Conservation (phyloP, 139 green algal species). For the Edaphochlamys debaryana region DNA sequence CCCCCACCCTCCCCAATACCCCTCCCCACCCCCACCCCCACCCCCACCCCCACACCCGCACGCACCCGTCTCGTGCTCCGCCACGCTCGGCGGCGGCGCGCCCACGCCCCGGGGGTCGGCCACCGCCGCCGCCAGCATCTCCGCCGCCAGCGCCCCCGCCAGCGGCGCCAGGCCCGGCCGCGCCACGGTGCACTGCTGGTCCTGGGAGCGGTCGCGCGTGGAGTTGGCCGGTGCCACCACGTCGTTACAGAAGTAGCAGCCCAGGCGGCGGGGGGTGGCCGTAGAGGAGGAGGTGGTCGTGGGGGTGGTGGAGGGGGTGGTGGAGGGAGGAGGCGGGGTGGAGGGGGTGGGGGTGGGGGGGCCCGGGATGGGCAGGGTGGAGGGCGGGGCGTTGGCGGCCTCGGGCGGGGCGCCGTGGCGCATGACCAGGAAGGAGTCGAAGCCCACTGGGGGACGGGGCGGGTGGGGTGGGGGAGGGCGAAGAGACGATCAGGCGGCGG, state of each 20-base stretch:
- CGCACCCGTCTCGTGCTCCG: no score
- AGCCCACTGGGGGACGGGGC: no score
- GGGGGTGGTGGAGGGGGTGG: neutral
- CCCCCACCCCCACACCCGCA: no score
- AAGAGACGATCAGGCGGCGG: no score
- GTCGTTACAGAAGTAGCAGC: constrained; percentile 99
- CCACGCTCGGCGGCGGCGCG: constrained; percentile 59
- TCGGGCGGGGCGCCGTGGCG: constrained; percentile 62
- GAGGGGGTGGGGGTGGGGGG: no score
- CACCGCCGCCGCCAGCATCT: constrained; percentile 86
- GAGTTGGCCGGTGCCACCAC: constrained; percentile 94
- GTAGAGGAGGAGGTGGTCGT: neutral
- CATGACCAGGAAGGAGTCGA: constrained; percentile 88
- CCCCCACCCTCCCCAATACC: neutral
- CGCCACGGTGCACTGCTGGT: constrained; percentile 98
- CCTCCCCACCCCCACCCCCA: neutral
- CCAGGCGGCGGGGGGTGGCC: constrained; percentile 66
- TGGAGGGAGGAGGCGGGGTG: neutral
- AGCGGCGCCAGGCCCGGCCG: constrained; percentile 91
- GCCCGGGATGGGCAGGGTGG: no score
- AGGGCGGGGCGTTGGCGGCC: neutral
- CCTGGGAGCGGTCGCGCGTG: constrained; percentile 85
- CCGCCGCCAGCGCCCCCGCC: constrained; percentile 88
- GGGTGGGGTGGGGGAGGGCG: no score
- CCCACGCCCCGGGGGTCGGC: constrained; percentile 73